Evolutionary conservation across 2,329 filamentous ascomycete genomes (phyloP).

Genomic region (Arthrinium puccinioides): DNA sequence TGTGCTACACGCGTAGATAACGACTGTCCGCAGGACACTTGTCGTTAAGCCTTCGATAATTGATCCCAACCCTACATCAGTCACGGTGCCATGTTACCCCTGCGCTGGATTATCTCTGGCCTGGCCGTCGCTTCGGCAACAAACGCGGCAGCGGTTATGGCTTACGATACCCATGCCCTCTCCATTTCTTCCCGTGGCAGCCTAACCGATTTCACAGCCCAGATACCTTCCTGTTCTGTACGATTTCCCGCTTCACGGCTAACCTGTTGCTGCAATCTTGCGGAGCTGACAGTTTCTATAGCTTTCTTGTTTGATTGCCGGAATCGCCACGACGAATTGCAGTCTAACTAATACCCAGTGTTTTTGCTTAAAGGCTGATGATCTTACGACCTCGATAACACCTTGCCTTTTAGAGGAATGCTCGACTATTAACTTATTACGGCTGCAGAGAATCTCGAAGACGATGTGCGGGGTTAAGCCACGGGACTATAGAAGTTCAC

Average conservation of each 20-base stretch:
- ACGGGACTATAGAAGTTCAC: not conserved
- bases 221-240: not conserved
- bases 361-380: not conserved
- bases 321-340: not conserved
- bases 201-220: not conserved
- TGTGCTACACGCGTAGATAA: no score
- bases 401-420: not conserved
- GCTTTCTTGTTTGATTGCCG: not conserved
- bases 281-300: not conserved
- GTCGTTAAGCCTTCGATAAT: no score
- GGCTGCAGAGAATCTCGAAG: not conserved
- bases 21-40: no score
- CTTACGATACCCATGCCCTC: no score
- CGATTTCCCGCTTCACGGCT: not conserved
- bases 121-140: no score
- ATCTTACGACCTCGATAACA: not conserved
- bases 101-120: no score
- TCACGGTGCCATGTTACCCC: no score
- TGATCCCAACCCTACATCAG: no score
- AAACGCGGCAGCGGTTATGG: no score
- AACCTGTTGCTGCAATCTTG: not conserved
- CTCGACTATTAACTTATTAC: not conserved
- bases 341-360: not conserved
- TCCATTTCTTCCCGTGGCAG: no score
- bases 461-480: not conserved